Conservation (phyloP, 202 grass and related monocot genomes). For the Eragrostis tef region DNA sequence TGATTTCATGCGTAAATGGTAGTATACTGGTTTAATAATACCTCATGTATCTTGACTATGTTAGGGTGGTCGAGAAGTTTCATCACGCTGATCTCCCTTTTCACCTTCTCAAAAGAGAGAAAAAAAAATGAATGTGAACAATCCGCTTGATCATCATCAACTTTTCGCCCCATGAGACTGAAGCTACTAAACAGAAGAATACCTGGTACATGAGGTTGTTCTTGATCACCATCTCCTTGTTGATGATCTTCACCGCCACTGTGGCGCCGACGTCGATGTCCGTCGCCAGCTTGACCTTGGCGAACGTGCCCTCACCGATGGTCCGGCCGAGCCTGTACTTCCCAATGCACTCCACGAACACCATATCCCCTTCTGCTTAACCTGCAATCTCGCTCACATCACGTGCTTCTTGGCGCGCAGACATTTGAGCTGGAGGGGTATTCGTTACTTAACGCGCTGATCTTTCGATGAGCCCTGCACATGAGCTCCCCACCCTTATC, state of each 20-base stretch:
- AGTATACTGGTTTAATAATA: conserved; percentile 10
- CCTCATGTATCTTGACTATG: conserved; percentile 74
- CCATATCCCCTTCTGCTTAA: conserved; percentile 13
- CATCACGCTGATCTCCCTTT: conserved; percentile 73
- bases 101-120: conserved; percentile 52
- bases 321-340: conserved; percentile 68
- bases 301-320: conserved; percentile 71
- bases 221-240: conserved; percentile 58
- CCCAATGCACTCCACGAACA: conserved; percentile 47
- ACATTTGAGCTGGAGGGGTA: no score
- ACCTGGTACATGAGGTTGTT: conserved; percentile 74
- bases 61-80: conserved; percentile 78
- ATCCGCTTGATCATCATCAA: no score
- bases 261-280: conserved; percentile 49
- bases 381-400: no score
- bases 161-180: no score
- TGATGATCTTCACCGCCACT: conserved; percentile 72
- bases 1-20: not conserved
- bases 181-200: no score
- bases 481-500: no score
- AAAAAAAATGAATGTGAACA: no score
- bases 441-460: no score
- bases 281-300: conserved; percentile 69
- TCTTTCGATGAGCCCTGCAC: no score
- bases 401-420: no score